phyloP scores from a whole-genome alignment of 2,329 filamentous ascomycete genomes.

The Cladosporium sp. region DNA sequence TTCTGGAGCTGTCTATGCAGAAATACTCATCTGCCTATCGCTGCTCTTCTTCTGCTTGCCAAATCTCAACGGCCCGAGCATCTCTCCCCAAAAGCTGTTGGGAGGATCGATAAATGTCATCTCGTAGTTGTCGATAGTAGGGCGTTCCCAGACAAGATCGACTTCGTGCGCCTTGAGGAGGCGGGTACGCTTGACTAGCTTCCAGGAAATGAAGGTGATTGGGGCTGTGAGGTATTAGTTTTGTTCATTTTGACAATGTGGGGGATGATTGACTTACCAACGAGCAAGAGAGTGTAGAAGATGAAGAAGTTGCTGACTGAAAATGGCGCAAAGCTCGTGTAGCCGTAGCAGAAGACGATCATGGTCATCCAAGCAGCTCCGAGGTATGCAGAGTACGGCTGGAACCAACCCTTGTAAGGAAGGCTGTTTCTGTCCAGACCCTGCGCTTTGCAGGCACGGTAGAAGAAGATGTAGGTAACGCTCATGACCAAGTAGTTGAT shows the following conservation, averaged over 20 bases:
- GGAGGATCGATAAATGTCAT: constrained; percentile 50
- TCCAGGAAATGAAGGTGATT: constrained; percentile 61
- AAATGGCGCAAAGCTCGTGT: constrained; percentile 53
- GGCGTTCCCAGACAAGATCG: constrained; percentile 65
- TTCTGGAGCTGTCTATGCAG: background rate
- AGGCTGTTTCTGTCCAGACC: constrained; percentile 53
- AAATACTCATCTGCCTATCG: constrained; percentile 18
- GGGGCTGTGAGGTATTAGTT: constrained; percentile 35
- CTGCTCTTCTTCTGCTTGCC: constrained; percentile 30
- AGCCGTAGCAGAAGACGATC: constrained; percentile 56
- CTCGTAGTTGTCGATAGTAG: constrained; percentile 61
- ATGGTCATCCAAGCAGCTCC: constrained; percentile 33
- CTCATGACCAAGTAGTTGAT: constrained; percentile 65
- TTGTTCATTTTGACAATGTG: background rate
- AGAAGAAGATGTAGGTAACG: constrained; percentile 60
- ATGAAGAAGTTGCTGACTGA: constrained; percentile 46
- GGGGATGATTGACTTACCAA: constrained; percentile 24
- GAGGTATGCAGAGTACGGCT: constrained; percentile 53
- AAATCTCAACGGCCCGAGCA: constrained; percentile 44
- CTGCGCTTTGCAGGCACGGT: constrained; percentile 55
- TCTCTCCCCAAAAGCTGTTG: constrained; percentile 57
- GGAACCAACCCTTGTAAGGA: constrained; percentile 57
- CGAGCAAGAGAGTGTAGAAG: constrained; percentile 47
- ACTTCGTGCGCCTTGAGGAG: constrained; percentile 55
- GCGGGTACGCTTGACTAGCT: constrained; percentile 62